Conservation (phyloP, 805 yeast species). For the Zygosaccharomyces kombuchaensis region DNA sequence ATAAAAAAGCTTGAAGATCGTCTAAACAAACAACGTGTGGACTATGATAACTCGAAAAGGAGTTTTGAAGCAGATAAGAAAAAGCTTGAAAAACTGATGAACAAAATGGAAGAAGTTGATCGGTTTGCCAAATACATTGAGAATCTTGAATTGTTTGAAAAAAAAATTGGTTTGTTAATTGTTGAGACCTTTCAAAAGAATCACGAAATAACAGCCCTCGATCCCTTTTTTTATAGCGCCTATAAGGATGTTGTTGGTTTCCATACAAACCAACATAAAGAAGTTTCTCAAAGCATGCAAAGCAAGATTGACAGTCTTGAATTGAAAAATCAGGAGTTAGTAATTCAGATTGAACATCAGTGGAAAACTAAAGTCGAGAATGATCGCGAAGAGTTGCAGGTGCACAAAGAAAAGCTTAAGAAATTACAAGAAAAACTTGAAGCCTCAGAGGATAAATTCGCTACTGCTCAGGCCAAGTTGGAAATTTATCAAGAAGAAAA, state of each 20-base stretch:
- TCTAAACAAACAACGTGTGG: background rate
- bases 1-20: slow-evolving; percentile 3
- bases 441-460: slow-evolving; percentile 5
- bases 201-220: slow-evolving; percentile 9
- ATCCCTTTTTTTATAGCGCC: slow-evolving; percentile 7
- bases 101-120: slow-evolving; percentile 4
- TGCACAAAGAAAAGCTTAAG: slow-evolving; percentile 3
- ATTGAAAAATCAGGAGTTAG: slow-evolving; percentile 4
- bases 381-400: slow-evolving; percentile 5
- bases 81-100: slow-evolving; percentile 4
- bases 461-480: slow-evolving; percentile 6
- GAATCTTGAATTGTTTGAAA: slow-evolving; percentile 14
- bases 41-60: slow-evolving; percentile 3
- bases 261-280: slow-evolving; percentile 11
- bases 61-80: slow-evolving; percentile 4
- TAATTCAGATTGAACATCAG: slow-evolving; percentile 14
- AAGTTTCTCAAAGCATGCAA: slow-evolving; percentile 4
- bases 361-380: slow-evolving; percentile 13
- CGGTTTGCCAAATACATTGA: slow-evolving; percentile 11
- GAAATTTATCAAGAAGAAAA: slow-evolving; percentile 8
- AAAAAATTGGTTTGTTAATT: slow-evolving; percentile 16
- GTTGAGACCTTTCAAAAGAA: slow-evolving; percentile 6
- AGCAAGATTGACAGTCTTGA: slow-evolving; percentile 2
- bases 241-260: slow-evolving; percentile 16
- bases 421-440: slow-evolving; percentile 2